These are phyloP conservation scores for Zanthoxylum bungeanum DNA, from an alignment of 345 rosid species.

Conservation along the genomic window DNA sequence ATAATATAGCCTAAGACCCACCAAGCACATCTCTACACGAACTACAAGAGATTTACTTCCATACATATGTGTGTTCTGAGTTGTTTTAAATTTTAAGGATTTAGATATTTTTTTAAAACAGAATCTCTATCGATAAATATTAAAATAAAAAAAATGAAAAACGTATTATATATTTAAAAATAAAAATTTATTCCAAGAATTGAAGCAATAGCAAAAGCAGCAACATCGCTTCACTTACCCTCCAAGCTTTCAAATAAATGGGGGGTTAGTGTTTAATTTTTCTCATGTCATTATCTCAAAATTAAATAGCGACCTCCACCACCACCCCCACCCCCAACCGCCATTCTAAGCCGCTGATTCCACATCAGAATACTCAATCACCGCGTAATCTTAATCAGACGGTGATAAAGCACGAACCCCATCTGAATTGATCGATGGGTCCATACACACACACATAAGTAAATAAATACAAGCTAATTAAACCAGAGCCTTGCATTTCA, in stretches of 20 bases:
- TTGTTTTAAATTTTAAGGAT: too few relatives aligned
- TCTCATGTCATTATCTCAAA: neutral
- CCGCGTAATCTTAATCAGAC: neutral
- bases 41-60: too few relatives aligned
- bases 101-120: too few relatives aligned
- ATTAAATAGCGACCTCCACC: constrained; percentile 13
- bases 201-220: neutral
- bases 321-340: constrained; percentile 8
- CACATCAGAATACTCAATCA: neutral
- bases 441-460: neutral
- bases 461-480: neutral
- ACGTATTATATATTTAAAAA: too few relatives aligned
- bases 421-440: neutral
- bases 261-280: neutral
- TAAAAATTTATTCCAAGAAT: neutral
- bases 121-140: too few relatives aligned
- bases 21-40: too few relatives aligned
- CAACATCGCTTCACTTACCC: constrained; percentile 12
- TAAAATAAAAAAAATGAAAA: too few relatives aligned
- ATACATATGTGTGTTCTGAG: too few relatives aligned
- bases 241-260: constrained; percentile 1
- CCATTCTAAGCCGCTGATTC: constrained; percentile 10
- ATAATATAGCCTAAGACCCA: too few relatives aligned
- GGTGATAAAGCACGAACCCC: neutral
- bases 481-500: neutral